Evolutionary conservation across 345 rosid species (phyloP), one percentile per base, ranked within the genome.

Genomic region (Sisymbrium irio): DNA sequence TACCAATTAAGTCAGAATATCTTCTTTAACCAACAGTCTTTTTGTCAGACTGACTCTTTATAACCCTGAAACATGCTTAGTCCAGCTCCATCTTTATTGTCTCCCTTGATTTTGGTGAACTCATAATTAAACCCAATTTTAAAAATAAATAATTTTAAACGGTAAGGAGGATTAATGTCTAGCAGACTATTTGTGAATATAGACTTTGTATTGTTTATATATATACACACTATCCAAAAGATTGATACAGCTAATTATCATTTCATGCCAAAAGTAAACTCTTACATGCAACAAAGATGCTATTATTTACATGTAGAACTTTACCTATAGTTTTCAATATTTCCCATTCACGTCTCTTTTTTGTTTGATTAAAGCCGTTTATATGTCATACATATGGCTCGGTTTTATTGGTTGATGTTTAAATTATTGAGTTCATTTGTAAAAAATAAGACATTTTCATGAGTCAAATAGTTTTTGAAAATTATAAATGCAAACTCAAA

Each of bases 21-120:
- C 42, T 73, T 73, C 71, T 73, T 73, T 65, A 64, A 65, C 71
- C 71, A 64, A 64, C 19, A 73, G 77, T 64, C 57, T 44, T 73
- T 33, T 44, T 73, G 76, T 64, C 71, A 73, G 77, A 63, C 77
- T 72, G 70, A n/a, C 77, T 30, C 63, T 53, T 63, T 41, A 14
- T 19, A 62, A 72, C 62, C 55, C 54, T 72, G 42, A 62, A 49
- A 72, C 19, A 71, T 71, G 68, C 75, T 28, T 14, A 61, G 75
- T 71, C 51, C 19, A 62, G 44, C 35, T 72, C 68, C 53, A 51
- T 72, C 68, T 72, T 72, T 62, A 72, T 62, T 72, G 76, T 62
- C 69, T 53, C 62, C 51, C 62, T 72, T 72, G 76, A 62, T 41
- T 62, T 62, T 62, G 51, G 69, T 72, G 62, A 72, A 28, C 45